phyloP scores from a whole-genome alignment of 2,329 filamentous ascomycete genomes.

The Aspergillus viridinutans region DNA sequence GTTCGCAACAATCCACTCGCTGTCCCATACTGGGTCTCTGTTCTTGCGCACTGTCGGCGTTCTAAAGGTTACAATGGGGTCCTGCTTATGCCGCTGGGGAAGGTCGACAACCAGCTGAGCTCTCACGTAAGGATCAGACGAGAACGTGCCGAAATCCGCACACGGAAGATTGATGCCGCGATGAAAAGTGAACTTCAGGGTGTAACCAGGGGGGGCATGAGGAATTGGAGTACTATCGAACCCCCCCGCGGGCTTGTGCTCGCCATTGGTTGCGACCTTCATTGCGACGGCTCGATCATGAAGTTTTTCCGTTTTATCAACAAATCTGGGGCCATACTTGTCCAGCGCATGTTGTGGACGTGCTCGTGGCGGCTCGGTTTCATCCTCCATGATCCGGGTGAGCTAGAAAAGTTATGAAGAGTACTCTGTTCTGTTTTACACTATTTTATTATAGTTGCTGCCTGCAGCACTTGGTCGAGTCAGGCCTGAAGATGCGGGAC shows the following conservation, averaged over 20 bases:
- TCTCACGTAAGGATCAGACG: slow-evolving; percentile 77
- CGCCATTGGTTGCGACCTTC: slow-evolving; percentile 13
- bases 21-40: slow-evolving; percentile 75
- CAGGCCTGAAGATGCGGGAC: neutral
- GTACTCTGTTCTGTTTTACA: neutral
- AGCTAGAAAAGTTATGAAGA: neutral
- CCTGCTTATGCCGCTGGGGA: slow-evolving; percentile 78
- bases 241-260: slow-evolving; percentile 62
- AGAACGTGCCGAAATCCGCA: slow-evolving; percentile 70
- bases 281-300: slow-evolving; percentile 31
- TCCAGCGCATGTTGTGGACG: slow-evolving; percentile 24
- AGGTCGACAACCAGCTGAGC: slow-evolving; percentile 70
- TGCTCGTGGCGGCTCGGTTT: slow-evolving; percentile 16
- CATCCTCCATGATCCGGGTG: slow-evolving; percentile 6
- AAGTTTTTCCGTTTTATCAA: slow-evolving; percentile 37
- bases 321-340: slow-evolving; percentile 35
- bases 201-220: slow-evolving; percentile 71
- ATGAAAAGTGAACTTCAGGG: slow-evolving; percentile 79
- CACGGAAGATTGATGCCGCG: slow-evolving; percentile 75
- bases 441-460: slow-evolving; percentile 2
- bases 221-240: slow-evolving; percentile 77
- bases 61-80: slow-evolving; percentile 68
- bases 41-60: slow-evolving; percentile 70
- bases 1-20: slow-evolving; percentile 83
- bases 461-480: neutral